Conservation (phyloP, 2,329 filamentous ascomycete genomes). For the Leptographium flavum region DNA sequence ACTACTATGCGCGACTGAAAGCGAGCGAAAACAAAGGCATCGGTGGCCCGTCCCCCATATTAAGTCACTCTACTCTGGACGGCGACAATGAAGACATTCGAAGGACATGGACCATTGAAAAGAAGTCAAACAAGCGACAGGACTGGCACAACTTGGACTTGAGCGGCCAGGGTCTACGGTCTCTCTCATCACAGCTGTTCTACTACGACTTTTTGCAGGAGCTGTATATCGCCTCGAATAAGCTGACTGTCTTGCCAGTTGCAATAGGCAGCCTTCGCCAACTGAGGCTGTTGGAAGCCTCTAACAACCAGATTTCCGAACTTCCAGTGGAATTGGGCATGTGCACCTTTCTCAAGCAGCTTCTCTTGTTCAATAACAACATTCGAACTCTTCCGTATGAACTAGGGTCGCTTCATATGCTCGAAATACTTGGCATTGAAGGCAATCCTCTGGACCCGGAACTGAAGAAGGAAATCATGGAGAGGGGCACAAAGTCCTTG, state of each 20-base stretch:
- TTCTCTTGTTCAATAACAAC: constrained; percentile 82
- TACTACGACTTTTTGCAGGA: constrained; percentile 80
- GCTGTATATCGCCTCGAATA: constrained; percentile 89
- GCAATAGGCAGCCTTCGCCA: constrained; percentile 72
- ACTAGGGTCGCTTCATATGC: constrained; percentile 72
- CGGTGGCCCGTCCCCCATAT: constrained; percentile 34
- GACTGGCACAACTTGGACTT: constrained; percentile 91
- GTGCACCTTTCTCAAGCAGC: constrained; percentile 79
- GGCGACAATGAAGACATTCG: constrained; percentile 42
- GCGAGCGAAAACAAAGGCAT: constrained; percentile 57
- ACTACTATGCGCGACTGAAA: constrained; percentile 59
- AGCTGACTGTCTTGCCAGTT: constrained; percentile 64
- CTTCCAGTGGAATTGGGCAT: constrained; percentile 89
- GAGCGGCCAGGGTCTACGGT: constrained; percentile 85
- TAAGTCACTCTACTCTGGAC: constrained; percentile 35
- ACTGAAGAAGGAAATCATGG: constrained; percentile 69
- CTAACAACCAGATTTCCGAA: constrained; percentile 69
- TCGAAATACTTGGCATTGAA: constrained; percentile 83
- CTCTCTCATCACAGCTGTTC: constrained; percentile 68
- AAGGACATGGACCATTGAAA: constrained; percentile 45
- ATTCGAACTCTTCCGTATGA: constrained; percentile 72
- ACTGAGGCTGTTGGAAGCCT: constrained; percentile 72
- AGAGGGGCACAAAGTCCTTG: constrained; percentile 74
- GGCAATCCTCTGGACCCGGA: constrained; percentile 73
- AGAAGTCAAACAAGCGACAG: constrained; percentile 55